phyloP scores from a whole-genome alignment of 2,329 filamentous ascomycete genomes.

The Fusarium nygamai region DNA sequence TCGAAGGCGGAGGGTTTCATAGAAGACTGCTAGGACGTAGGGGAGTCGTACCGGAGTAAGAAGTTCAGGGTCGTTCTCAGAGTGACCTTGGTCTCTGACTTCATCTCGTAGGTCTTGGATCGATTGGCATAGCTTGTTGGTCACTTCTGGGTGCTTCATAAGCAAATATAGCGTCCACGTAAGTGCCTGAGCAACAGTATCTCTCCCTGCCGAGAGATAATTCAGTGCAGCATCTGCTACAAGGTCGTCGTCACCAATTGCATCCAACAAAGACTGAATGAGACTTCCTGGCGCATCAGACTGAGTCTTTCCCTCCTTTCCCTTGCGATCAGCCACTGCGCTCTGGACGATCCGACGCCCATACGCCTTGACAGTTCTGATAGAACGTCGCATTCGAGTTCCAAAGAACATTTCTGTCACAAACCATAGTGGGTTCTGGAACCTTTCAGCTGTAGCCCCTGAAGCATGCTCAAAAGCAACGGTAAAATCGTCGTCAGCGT shows the following conservation, averaged over 20 bases:
- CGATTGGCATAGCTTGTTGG: slow-evolving; percentile 56
- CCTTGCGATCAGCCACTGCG: slow-evolving; percentile 54
- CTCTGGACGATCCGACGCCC: slow-evolving; percentile 66
- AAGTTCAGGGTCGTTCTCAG: slow-evolving; percentile 33
- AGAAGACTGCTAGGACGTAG: slow-evolving; percentile 69
- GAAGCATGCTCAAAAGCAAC: slow-evolving; percentile 71
- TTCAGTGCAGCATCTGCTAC: slow-evolving; percentile 73
- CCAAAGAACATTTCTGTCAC: slow-evolving; percentile 64
- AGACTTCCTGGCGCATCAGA: slow-evolving; percentile 61
- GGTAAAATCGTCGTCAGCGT: slow-evolving; percentile 68
- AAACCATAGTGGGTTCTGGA: slow-evolving; percentile 73
- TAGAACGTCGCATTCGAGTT: slow-evolving; percentile 58
- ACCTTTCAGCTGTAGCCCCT: slow-evolving; percentile 66
- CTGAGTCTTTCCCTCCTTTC: slow-evolving; percentile 1
- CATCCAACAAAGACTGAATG: slow-evolving; percentile 68
- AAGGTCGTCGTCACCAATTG: slow-evolving; percentile 61
- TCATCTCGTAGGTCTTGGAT: slow-evolving; percentile 41
- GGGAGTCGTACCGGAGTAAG: slow-evolving; percentile 59
- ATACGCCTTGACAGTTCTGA: slow-evolving; percentile 63
- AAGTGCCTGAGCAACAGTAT: slow-evolving; percentile 72
- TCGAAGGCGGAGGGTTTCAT: slow-evolving; percentile 69
- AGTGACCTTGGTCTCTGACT: too few species aligned
- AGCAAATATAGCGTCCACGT: slow-evolving; percentile 73
- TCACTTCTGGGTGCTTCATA: slow-evolving; percentile 58
- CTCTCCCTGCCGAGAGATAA: slow-evolving; percentile 71